Base-by-base conservation (phyloP, 768 basidiomycete genomes). In the Agrocybe pediades region DNA sequence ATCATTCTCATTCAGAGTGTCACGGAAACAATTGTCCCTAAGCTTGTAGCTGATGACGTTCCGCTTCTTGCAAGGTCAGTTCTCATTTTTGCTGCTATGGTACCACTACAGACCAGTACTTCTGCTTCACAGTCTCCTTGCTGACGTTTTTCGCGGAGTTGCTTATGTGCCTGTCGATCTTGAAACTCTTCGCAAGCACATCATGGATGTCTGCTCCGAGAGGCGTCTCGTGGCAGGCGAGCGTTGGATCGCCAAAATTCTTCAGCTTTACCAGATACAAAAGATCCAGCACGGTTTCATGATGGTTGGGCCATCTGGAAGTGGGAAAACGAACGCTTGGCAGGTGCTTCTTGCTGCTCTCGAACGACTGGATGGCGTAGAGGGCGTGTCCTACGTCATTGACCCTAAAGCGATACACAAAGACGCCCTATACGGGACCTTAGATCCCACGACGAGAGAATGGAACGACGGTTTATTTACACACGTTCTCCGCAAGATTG, bases 401-500 rank as follows among this genome's bases (percentile, higher is more conserved):
- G 97, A 99, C 65, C 95, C 97, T 9, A 99, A 99, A 70, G 97
- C 97, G 11, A 98, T 99, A 77, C 90, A 97, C 73, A 99, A 99
- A 72, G 97, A 99, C 61, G 93, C 91, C 1, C 79, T 99, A 20
- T 99, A 99, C 66, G 97, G 97, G 40, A 98, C 95, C 1, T 80
- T 99, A 56, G 97, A 99, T 66, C 90, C 84, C 30, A 99, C 97
- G 0, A 99, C 97, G 2, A 87, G 97, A 55, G 97, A 99, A 68
- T 99, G 97, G 97, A 98, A 95, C 54, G 97, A 99, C 67, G 96
- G 97, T 51, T 78, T 99, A 2, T 99, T 99, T 77, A 99, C 97
- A 3, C 95, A 98, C 66, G 92, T 98, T 44, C 77, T 99, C 51
- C 87, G 97, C 48, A 98, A 96, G 72, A 99, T 98, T 57, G 93